A percentile compares a stretch with the other conserved stretches of the same genome.
Evolutionary conservation across 257 asterid species (phyloP).

Genomic region (Nicotiana undulata): DNA sequence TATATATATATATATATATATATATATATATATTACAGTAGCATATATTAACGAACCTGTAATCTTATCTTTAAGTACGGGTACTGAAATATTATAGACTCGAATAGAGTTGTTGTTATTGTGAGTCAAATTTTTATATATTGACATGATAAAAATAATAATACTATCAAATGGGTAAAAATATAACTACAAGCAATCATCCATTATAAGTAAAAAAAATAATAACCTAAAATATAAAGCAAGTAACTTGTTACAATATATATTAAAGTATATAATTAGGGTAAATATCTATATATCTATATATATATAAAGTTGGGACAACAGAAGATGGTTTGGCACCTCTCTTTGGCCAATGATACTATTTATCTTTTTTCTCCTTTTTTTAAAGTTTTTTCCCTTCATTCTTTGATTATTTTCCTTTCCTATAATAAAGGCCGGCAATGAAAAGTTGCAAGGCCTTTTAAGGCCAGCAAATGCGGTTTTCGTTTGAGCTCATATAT

Average conservation of each 20-base stretch:
- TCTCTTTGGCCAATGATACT: too few relatives aligned
- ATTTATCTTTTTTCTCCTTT: too few relatives aligned
- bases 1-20: too few relatives aligned
- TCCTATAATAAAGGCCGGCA: too few relatives aligned
- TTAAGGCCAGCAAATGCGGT: too few relatives aligned
- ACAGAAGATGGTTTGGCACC: too few relatives aligned
- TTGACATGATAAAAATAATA: fast-evolving
- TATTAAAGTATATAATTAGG: background rate
- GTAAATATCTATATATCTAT: too few relatives aligned
- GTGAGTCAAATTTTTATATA: background rate
- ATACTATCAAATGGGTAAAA: background rate
- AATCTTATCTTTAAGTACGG: background rate
- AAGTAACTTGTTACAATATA: background rate
- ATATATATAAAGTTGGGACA: too few relatives aligned
- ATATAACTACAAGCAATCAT: background rate
- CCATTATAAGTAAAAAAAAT: background rate
- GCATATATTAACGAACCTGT: background rate
- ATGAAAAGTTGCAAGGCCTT: too few relatives aligned
- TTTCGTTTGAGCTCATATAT: too few relatives aligned
- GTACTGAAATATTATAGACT: background rate
- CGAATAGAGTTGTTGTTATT: background rate
- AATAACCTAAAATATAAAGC: background rate
- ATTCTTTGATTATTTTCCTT: too few relatives aligned
- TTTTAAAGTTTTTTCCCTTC: too few relatives aligned
- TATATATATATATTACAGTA: background rate